phyloP scores from a whole-genome alignment of 2,329 filamentous ascomycete genomes.

The Calonectria honghensis region DNA sequence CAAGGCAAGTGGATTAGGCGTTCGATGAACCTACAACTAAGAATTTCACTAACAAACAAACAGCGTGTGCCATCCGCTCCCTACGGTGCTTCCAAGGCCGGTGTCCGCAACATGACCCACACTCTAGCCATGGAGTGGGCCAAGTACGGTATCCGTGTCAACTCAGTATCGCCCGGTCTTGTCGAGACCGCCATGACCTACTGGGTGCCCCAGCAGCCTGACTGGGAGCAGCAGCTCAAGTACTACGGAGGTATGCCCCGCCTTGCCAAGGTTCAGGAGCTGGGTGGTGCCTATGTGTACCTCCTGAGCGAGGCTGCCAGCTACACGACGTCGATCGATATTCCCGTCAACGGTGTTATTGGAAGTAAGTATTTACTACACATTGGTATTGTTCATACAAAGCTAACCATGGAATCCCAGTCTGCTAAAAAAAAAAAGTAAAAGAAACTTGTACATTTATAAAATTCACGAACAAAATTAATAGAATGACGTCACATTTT shows the following conservation, averaged over 20 bases:
- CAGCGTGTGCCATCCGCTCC: constrained; percentile 60
- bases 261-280: constrained; percentile 70
- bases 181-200: constrained; percentile 68
- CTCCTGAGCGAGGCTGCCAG: constrained; percentile 70
- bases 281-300: constrained; percentile 76
- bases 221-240: constrained; percentile 74
- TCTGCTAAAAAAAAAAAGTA: constrained; percentile 36
- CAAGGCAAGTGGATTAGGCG: constrained; percentile 52
- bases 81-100: constrained; percentile 67
- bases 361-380: constrained; percentile 33
- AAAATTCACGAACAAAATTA: constrained; percentile 1
- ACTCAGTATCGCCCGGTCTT: constrained; percentile 34
- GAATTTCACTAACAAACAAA: background rate
- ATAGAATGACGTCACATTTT: constrained; percentile 4
- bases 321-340: constrained; percentile 71
- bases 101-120: constrained; percentile 62
- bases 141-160: constrained; percentile 62
- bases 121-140: constrained; percentile 68
- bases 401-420: constrained; percentile 7
- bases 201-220: constrained; percentile 69
- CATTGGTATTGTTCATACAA: background rate
- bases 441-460: background rate
- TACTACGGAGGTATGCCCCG: constrained; percentile 76
- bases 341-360: constrained; percentile 58
- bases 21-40: too few species aligned